These are phyloP conservation scores for Neurospora sp. DNA, from an alignment of 495 filamentous ascomycete genomes.

Conservation along the genomic window DNA sequence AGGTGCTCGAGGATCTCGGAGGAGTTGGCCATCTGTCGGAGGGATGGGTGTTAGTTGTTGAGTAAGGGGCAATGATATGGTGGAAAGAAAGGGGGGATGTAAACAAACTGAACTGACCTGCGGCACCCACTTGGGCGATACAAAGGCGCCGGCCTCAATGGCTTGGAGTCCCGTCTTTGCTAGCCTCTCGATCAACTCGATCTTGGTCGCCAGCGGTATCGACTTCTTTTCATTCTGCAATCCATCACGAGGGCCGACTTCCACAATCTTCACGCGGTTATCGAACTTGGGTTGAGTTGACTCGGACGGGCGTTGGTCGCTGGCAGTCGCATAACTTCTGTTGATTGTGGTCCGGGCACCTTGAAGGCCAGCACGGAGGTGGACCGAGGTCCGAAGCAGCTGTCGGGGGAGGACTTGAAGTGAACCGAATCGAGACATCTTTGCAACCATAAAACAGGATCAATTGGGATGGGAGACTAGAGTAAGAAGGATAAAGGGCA, in stretches of 20 bases:
- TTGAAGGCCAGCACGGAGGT: not conserved
- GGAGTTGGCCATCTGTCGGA: slow-evolving; percentile 80
- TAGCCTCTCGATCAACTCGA: slow-evolving; percentile 69
- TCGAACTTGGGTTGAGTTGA: slow-evolving; percentile 21
- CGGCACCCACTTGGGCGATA: slow-evolving; percentile 95
- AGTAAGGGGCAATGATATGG: not conserved
- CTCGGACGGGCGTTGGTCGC: slow-evolving; percentile 16
- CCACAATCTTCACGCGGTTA: slow-evolving; percentile 60
- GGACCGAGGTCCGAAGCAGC: not conserved
- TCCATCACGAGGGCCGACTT: slow-evolving; percentile 90
- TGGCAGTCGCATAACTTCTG: slow-evolving; percentile 26
- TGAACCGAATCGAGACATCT: slow-evolving; percentile 14
- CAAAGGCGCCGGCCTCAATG: slow-evolving; percentile 94
- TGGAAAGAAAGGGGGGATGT: not conserved
- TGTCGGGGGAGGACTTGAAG: slow-evolving; percentile 8
- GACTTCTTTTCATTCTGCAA: slow-evolving; percentile 89
- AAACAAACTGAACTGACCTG: slow-evolving; percentile 48
- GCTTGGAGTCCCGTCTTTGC: slow-evolving; percentile 75
- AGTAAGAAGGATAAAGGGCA: not conserved
- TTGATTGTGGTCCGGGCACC: not conserved
- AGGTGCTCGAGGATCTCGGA: slow-evolving; percentile 69
- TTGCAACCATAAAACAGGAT: not conserved
- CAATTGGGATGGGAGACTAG: not conserved
- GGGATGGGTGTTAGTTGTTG: not conserved
- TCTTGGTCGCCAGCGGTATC: slow-evolving; percentile 72